Conservation (phyloP, 2,329 filamentous ascomycete genomes). For the Penicillium polonicum region DNA sequence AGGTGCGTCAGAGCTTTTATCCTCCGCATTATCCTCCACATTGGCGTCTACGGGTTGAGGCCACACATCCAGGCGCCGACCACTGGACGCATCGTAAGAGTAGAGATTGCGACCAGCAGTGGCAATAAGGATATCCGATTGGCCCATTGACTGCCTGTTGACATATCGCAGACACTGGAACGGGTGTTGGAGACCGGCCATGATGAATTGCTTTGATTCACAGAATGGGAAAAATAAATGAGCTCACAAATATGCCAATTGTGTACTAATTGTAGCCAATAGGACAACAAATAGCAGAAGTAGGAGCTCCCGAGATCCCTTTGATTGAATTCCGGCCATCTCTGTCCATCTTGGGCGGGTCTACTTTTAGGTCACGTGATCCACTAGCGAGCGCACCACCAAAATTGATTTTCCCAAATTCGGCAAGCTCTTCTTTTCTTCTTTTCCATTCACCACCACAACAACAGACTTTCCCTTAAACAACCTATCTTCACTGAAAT, state of each 20-base stretch:
- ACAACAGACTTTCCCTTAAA: constrained; percentile 75
- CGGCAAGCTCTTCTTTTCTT: constrained; percentile 16
- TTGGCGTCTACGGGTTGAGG: constrained; percentile 35
- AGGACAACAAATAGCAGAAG: neutral
- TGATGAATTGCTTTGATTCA: constrained; percentile 17
- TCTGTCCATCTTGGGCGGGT: constrained; percentile 7
- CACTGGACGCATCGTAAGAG: constrained; percentile 61
- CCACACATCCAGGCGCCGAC: constrained; percentile 63
- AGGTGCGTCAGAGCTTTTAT: constrained; percentile 19
- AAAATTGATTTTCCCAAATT: constrained; percentile 31
- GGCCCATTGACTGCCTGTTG: constrained; percentile 23
- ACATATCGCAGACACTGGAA: constrained; percentile 61
- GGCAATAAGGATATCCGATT: constrained; percentile 61
- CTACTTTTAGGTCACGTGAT: constrained; percentile 31
- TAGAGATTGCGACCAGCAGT: constrained; percentile 72
- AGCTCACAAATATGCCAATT: neutral
- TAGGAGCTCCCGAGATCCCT: neutral
- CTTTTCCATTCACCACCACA: constrained; percentile 25
- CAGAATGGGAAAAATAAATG: neutral
- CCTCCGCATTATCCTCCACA: constrained; percentile 29
- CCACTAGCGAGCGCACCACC: constrained; percentile 41
- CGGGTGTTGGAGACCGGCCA: constrained; percentile 49
- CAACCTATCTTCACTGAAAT: constrained; percentile 83
- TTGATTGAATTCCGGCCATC: constrained; percentile 2
- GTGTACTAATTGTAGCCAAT: neutral